These are phyloP conservation scores for Phalaenopsis equestris DNA, from an alignment of 106 monocot species.

Conservation along the genomic window DNA sequence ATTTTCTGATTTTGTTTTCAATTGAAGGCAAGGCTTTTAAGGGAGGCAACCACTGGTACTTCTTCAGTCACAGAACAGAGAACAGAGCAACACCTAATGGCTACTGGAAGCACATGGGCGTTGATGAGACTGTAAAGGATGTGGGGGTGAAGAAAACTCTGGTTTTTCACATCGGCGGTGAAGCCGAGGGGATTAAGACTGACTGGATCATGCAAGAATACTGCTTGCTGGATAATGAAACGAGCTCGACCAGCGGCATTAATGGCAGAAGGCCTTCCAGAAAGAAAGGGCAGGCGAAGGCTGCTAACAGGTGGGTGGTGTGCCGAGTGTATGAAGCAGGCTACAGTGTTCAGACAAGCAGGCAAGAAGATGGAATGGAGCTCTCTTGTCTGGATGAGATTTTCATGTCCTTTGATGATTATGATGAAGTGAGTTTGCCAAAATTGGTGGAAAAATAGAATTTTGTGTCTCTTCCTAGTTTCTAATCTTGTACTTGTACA, in stretches of 20 bases:
- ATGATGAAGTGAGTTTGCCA: conserved; percentile 79
- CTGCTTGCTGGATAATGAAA: too few relatives aligned
- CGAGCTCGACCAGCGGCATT: too few relatives aligned
- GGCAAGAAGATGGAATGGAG: conserved; percentile 47
- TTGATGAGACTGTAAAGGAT: conserved; percentile 40
- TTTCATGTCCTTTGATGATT: conserved; percentile 77
- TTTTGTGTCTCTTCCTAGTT: background rate
- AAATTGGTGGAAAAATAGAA: background rate
- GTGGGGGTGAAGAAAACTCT: conserved; percentile 68
- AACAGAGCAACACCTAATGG: conserved; percentile 37
- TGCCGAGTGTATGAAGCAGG: conserved; percentile 63
- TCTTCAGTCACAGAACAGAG: conserved; percentile 19
- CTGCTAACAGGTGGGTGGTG: conserved; percentile 47
- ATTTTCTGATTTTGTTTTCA: background rate
- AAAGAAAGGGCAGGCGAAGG: conserved; percentile 15
- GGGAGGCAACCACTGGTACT: conserved; percentile 59
- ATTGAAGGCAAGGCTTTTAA: conserved; percentile 65
- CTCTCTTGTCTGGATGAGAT: conserved; percentile 88
- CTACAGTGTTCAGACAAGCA: conserved; percentile 4
- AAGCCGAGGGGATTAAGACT: too few relatives aligned
- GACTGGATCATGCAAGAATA: too few relatives aligned
- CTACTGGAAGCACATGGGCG: conserved; percentile 38
- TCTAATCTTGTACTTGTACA: too few relatives aligned
- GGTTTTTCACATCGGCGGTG: too few relatives aligned
- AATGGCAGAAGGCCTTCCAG: too few relatives aligned